A percentile compares a stretch with the other conserved stretches of the same genome.
Conservation (phyloP, 208 protist species). For the Porcisia hertigi region DNA sequence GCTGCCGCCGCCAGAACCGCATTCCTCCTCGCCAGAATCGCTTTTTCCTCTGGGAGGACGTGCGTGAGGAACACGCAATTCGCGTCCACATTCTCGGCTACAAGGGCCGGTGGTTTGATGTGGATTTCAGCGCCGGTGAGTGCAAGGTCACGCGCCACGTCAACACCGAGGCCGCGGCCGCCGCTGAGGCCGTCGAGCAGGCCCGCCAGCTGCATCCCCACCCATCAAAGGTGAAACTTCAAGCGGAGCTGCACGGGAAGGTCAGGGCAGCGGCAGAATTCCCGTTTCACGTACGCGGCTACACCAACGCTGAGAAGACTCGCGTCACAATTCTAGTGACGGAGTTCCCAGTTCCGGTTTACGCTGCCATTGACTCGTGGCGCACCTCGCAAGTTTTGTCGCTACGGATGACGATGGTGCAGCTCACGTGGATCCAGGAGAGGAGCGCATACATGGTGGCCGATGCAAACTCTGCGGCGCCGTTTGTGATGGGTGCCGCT, state of each 20-base stretch:
- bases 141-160: slow-evolving; percentile 57
- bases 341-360: slow-evolving; percentile 40
- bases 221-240: slow-evolving; percentile 21
- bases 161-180: slow-evolving; percentile 14
- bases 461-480: not conserved
- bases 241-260: slow-evolving; percentile 7
- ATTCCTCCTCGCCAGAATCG: slow-evolving; percentile 72
- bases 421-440: slow-evolving; percentile 44
- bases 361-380: slow-evolving; percentile 51
- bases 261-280: slow-evolving; percentile 1
- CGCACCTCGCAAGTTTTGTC: slow-evolving; percentile 39
- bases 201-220: slow-evolving; percentile 24
- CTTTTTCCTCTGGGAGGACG: slow-evolving; percentile 83
- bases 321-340: slow-evolving; percentile 67
- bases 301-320: slow-evolving; percentile 61
- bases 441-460: slow-evolving; percentile 14
- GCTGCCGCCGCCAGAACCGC: slow-evolving; percentile 53
- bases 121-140: slow-evolving; percentile 72
- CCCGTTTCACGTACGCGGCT: slow-evolving; percentile 63
- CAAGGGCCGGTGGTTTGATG: slow-evolving; percentile 77
- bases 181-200: slow-evolving; percentile 21
- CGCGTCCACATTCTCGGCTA: slow-evolving; percentile 62
- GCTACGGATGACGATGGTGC: slow-evolving; percentile 46
- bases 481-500: slow-evolving; percentile 5
- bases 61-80: slow-evolving; percentile 48